These are phyloP conservation scores for Gyrodon lividus DNA, from an alignment of 768 basidiomycete species.

Conservation along the genomic window DNA sequence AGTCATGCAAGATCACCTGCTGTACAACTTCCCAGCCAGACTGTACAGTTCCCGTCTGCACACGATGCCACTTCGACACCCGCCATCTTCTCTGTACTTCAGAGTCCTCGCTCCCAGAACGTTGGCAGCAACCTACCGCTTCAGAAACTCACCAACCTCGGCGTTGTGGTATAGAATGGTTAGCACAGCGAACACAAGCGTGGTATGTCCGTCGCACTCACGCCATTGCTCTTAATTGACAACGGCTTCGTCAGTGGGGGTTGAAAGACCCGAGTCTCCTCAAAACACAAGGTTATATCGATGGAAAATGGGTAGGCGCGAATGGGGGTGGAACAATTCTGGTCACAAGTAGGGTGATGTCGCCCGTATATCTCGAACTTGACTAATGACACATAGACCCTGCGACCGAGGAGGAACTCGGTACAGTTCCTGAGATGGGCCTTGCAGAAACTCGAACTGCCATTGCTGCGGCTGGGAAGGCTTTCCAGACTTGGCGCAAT, in stretches of 20 bases:
- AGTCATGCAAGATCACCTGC: background rate
- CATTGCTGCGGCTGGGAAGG: conserved; percentile 74
- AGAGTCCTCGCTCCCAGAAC: conserved; percentile 19
- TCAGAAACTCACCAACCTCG: conserved; percentile 4
- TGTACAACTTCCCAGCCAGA: conserved; percentile 3
- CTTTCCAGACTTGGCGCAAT: conserved; percentile 83
- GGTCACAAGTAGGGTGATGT: conserved; percentile 66
- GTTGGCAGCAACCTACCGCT: background rate
- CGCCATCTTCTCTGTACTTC: conserved; percentile 17
- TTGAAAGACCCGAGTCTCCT: conserved; percentile 77
- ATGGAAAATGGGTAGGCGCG: conserved; percentile 87
- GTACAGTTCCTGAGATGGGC: conserved; percentile 88
- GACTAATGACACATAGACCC: conserved; percentile 58
- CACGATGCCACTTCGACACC: conserved; percentile 15
- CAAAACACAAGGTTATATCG: conserved; percentile 74
- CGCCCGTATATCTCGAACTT: background rate
- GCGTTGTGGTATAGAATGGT: conserved; percentile 49
- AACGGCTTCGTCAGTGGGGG: conserved; percentile 49
- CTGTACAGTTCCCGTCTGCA: background rate
- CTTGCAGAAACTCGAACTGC: conserved; percentile 80
- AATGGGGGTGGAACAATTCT: conserved; percentile 65
- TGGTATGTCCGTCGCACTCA: conserved; percentile 35
- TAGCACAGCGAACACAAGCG: conserved; percentile 37
- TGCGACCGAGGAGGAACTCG: conserved; percentile 79
- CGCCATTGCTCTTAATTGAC: background rate